Evolutionary conservation across 23 red algal species (phyloP), one percentile per base, ranked within the genome.

Genomic region (Gracilariopsis chorda): DNA sequence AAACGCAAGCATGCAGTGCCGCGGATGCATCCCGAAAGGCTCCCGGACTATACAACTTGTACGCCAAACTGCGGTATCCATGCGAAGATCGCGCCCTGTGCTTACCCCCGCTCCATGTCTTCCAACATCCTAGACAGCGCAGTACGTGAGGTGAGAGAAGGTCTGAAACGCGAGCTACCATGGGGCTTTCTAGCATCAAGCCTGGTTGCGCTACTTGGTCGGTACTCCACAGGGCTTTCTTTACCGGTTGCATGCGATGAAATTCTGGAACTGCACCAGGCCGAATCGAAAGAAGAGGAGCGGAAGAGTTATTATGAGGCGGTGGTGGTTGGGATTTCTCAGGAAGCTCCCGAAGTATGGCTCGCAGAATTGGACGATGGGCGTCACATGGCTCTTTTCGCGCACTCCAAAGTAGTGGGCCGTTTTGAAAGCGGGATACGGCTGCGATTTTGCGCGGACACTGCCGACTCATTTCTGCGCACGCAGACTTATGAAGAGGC

Each of bases 141-240:
- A 19, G 59, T 83, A 47, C 24, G 13, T 3, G 53, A 65, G 47
- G 41, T 83, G 19, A 49, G 62, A 39, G n/a, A 24, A 47, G 29
- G 47, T 48, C 78, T 83, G 12, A 60, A 83, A 45, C 78, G 53
- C 5, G 19, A 59, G 12, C 78, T 63, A 19, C 78, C 78, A 3
- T 83, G 78, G 78, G 59, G 52, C 29, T 46, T 37, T 63, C 42
- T 83, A 40, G 78, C 78, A 3, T 13, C 78, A 17, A 47, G 59
- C 24, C 35, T 83, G 29, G 59, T 83, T 21, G 44, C 53, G 35
- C 55, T 83, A 12, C 78, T 83, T 40, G 13, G 78, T 36, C 34
- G 36, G 20, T 83, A 83, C 43, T 83, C 78, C 37, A 64, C 78
- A 11, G 78, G 78, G 59, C 78, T 83, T 42, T 64, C 78, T 4